These are phyloP conservation scores for Phaeodactylum tricornutum DNA, from an alignment of 108 stramenopile species.

Conservation along the genomic window DNA sequence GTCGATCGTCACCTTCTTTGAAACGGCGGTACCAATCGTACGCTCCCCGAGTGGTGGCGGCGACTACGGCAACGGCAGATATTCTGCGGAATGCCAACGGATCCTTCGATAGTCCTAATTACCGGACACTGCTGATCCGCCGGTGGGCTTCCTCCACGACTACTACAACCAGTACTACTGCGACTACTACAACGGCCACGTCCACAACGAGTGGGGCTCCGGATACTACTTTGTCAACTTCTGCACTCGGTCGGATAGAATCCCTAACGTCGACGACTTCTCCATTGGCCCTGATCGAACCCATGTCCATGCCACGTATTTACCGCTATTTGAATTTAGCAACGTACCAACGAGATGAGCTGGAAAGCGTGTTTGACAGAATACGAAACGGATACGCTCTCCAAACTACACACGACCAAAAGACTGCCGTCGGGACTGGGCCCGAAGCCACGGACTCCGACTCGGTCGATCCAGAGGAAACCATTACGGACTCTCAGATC, in stretches of 20 bases:
- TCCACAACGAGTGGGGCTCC: neutral
- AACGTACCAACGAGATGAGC: slow-evolving; percentile 3
- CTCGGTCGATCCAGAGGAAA: neutral
- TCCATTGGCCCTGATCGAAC: neutral
- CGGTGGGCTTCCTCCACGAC: neutral
- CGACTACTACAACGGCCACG: slow-evolving; percentile 6
- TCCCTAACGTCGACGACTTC: neutral
- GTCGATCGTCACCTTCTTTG: too few species aligned
- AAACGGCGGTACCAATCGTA: too few species aligned
- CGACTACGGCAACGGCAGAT: neutral
- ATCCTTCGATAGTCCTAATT: neutral
- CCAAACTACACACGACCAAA: neutral
- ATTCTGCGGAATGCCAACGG: neutral
- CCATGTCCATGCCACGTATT: slow-evolving; percentile 10
- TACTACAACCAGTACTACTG: neutral
- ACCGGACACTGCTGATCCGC: neutral
- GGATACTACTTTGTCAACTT: neutral
- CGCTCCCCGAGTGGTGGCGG: neutral
- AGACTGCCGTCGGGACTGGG: neutral
- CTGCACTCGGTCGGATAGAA: neutral
- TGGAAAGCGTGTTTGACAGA: slow-evolving; percentile 2
- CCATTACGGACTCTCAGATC: neutral
- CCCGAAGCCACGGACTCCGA: neutral
- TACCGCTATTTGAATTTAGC: slow-evolving; percentile 16
- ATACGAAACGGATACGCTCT: neutral